Evolutionary conservation across 768 basidiomycete genomes (phyloP).

Genomic region (Fomitopsis serialis): DNA sequence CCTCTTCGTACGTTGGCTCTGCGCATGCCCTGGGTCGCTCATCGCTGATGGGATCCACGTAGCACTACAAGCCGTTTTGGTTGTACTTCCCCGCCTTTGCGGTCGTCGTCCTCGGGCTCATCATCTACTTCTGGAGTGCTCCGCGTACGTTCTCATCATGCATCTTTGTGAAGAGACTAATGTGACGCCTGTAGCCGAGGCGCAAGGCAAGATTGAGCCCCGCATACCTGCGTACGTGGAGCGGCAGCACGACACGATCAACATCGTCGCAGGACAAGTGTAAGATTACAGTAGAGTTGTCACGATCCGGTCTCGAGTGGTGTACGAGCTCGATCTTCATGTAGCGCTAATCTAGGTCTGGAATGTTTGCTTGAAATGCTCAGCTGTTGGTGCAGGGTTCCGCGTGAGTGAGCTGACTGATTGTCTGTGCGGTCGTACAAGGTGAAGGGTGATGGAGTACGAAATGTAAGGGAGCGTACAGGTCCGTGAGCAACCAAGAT

Average conservation of each 20-base stretch:
- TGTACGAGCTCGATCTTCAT: not conserved
- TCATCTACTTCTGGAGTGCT: slow-evolving; percentile 84
- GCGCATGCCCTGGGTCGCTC: not conserved
- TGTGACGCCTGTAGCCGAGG: slow-evolving; percentile 48
- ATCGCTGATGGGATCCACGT: not conserved
- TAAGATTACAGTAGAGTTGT: not conserved
- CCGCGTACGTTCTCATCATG: slow-evolving; percentile 53
- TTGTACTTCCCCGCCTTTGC: slow-evolving; percentile 80
- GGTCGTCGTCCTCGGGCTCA: slow-evolving; percentile 64
- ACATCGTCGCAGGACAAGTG: slow-evolving; percentile 15
- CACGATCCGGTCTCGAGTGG: not conserved
- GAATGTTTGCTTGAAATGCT: not conserved
- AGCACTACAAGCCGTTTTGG: slow-evolving; percentile 86
- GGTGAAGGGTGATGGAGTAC: too few species aligned
- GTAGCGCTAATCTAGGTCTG: slow-evolving; percentile 1
- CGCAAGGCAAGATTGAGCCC: slow-evolving; percentile 62
- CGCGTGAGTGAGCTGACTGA: too few species aligned
- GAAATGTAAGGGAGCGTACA: too few species aligned
- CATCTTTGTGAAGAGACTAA: too few species aligned
- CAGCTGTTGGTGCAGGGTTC: too few species aligned
- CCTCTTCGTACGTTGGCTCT: slow-evolving; percentile 39
- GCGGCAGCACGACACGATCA: slow-evolving; percentile 13
- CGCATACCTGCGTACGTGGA: slow-evolving; percentile 53
- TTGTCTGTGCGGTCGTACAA: too few species aligned
- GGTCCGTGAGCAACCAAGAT: too few species aligned